Evolutionary conservation across 129 eudicot species (phyloP).

Genomic region (Flaveria linearis): DNA sequence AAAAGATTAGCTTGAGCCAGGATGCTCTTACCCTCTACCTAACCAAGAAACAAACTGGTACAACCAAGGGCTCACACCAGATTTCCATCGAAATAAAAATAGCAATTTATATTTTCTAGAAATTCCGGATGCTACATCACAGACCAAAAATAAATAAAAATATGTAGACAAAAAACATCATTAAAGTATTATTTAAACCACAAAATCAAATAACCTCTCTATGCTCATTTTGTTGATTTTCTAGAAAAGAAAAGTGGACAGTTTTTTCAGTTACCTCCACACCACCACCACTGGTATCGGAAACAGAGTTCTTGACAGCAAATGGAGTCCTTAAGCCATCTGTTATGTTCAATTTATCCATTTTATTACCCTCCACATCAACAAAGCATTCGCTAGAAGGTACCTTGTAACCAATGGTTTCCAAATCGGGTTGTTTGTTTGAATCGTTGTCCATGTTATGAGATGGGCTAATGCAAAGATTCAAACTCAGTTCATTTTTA

Average conservation of each 20-base stretch:
- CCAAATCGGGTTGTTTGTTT: conserved; percentile 1
- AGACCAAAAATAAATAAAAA: neutral
- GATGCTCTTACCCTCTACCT: no score
- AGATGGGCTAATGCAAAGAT: neutral
- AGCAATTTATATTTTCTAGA: neutral
- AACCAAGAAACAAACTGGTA: no score
- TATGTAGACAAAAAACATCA: neutral
- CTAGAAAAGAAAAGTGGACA: conserved; percentile 25
- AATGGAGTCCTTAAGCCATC: conserved; percentile 40
- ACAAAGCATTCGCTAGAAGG: neutral
- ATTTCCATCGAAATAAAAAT: neutral
- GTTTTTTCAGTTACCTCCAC: no score
- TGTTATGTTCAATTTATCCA: neutral
- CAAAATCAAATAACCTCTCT: conserved; percentile 19
- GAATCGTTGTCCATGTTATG: neutral
- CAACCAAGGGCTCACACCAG: neutral
- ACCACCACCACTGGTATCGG: conserved; percentile 12
- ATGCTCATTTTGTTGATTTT: conserved; percentile 25
- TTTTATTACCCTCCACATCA: conserved; percentile 19
- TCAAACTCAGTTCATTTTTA: neutral
- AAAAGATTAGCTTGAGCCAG: no score
- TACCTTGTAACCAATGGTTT: neutral
- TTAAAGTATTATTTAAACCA: neutral
- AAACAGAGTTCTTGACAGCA: conserved; percentile 37
- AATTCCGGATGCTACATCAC: no score